Percentiles rank a stretch among this genome's conserved stretches.
Conservation (phyloP, 352 stramenopile genomes). For the Pythium diclinum region DNA sequence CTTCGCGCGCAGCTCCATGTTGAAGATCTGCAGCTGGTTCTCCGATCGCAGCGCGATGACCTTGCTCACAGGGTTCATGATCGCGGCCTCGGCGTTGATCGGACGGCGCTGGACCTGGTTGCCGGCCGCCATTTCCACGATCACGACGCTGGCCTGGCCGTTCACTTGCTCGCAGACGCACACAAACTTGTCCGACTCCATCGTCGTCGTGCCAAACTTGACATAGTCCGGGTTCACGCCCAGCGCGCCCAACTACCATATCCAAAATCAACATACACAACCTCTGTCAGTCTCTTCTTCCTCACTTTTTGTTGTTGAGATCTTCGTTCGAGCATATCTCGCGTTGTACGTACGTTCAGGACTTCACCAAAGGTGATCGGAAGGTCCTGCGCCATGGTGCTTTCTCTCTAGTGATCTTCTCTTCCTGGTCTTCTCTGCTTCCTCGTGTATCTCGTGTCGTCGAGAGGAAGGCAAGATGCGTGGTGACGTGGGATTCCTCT, state of each 20-base stretch:
- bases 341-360: slow-evolving; percentile 73
- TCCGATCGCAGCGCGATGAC: slow-evolving; percentile 85
- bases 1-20: slow-evolving; percentile 99
- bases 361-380: slow-evolving; percentile 89
- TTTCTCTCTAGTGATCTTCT: slow-evolving; percentile 14
- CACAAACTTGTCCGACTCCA: slow-evolving; percentile 98
- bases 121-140: slow-evolving; percentile 88
- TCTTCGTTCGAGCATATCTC: not conserved
- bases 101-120: slow-evolving; percentile 91
- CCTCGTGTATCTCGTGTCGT: slow-evolving; percentile 18
- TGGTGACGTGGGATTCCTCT: not conserved
- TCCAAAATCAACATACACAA: not conserved
- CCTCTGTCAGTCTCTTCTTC: not conserved
- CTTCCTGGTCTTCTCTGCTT: not conserved
- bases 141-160: slow-evolving; percentile 87
- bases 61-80: slow-evolving; percentile 98
- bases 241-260: slow-evolving; percentile 68
- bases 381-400: slow-evolving; percentile 82
- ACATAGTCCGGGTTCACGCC: slow-evolving; percentile 91
- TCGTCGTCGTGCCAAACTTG: slow-evolving; percentile 92
- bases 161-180: slow-evolving; percentile 92
- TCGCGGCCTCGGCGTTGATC: slow-evolving; percentile 98
- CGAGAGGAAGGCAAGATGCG: slow-evolving; percentile 11
- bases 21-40: slow-evolving; percentile 99
- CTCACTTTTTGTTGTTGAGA: not conserved